Percentiles rank a stretch among this genome's conserved stretches.
Conservation (phyloP, 495 filamentous ascomycete genomes). For the Hyaloscypha finlandica region DNA sequence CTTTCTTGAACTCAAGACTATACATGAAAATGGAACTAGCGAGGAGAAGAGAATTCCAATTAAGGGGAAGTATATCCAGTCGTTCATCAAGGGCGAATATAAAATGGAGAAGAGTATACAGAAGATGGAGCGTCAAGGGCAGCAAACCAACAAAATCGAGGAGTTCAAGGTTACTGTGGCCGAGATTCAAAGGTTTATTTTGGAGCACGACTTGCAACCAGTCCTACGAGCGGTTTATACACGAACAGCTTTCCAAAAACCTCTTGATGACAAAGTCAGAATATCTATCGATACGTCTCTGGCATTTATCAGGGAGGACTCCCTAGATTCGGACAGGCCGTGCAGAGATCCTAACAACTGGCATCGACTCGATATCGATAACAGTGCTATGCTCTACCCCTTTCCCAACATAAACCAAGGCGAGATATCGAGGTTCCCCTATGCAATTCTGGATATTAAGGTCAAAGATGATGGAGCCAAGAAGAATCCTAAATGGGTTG, state of each 20-base stretch:
- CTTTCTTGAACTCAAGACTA: constrained; percentile 83
- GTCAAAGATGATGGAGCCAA: constrained; percentile 65
- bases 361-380: constrained; percentile 91
- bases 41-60: constrained; percentile 77
- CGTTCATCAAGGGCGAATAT: constrained; percentile 85
- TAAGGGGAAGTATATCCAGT: constrained; percentile 91
- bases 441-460: constrained; percentile 91
- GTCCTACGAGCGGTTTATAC: constrained; percentile 90
- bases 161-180: constrained; percentile 70
- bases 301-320: constrained; percentile 90
- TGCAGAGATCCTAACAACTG: constrained; percentile 86
- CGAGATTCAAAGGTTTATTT: constrained; percentile 79
- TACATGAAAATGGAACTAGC: constrained; percentile 72
- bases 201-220: constrained; percentile 75
- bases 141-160: constrained; percentile 61
- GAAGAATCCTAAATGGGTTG: constrained; percentile 81
- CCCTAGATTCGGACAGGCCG: constrained; percentile 77
- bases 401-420: constrained; percentile 83
- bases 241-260: constrained; percentile 95
- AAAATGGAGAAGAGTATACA: constrained; percentile 87
- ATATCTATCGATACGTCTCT: constrained; percentile 92
- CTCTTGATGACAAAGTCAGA: constrained; percentile 84
- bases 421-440: constrained; percentile 90
- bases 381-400: constrained; percentile 77
- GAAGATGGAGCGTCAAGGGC: constrained; percentile 73